phyloP scores from a whole-genome alignment of 176 grass and related monocot species.

The Urochloa ruziziensis region DNA sequence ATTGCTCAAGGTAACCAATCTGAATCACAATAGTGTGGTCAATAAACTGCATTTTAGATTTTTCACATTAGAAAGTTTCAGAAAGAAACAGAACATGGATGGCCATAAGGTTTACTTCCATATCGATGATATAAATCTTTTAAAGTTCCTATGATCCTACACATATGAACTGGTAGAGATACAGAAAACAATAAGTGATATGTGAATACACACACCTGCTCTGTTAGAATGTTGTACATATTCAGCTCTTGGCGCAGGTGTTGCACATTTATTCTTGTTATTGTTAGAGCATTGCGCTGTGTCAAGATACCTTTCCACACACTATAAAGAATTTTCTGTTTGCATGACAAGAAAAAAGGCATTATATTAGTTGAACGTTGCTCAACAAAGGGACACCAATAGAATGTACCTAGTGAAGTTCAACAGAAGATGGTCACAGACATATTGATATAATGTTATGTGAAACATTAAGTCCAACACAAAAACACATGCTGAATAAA shows the following conservation, averaged over 20 bases:
- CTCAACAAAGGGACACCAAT: background rate
- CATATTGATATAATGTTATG: background rate
- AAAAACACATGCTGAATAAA: background rate
- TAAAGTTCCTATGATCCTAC: background rate
- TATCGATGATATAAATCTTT: background rate
- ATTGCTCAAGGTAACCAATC: slow-evolving; percentile 68
- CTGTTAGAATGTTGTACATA: slow-evolving; percentile 47
- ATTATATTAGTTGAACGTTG: background rate
- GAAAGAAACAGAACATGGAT: background rate
- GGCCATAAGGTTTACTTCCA: background rate
- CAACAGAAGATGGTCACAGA: background rate
- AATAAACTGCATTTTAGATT: background rate
- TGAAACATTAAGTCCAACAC: background rate
- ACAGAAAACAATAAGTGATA: background rate
- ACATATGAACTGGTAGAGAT: background rate
- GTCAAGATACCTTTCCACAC: slow-evolving; percentile 46
- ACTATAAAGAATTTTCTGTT: slow-evolving; percentile 47
- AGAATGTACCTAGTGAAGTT: background rate
- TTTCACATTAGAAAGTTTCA: background rate
- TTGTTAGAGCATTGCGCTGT: slow-evolving; percentile 39
- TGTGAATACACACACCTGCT: slow-evolving; percentile 47
- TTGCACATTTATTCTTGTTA: slow-evolving; percentile 44
- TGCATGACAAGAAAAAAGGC: slow-evolving; percentile 6
- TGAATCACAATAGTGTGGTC: slow-evolving; percentile 29
- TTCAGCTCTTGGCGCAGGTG: slow-evolving; percentile 47